Evolutionary conservation across 805 yeast species (phyloP).

Genomic region (Saturnispora serradocipensis): DNA sequence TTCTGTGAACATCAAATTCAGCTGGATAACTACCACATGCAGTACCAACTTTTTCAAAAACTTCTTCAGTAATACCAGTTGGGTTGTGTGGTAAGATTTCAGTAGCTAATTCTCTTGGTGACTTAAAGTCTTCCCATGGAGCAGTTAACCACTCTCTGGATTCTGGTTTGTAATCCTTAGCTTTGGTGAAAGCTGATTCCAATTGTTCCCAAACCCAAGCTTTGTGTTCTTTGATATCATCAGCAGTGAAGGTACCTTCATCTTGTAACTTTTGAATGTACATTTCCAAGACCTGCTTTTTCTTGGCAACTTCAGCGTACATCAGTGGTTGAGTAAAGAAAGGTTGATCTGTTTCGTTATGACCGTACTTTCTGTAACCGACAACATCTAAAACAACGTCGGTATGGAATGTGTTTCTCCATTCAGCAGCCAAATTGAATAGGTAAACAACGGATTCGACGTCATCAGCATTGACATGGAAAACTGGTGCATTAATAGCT

Average conservation of each 20-base stretch:
- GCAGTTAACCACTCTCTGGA: conserved; percentile 97
- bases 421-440: conserved; percentile 95
- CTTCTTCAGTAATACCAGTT: conserved; percentile 71
- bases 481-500: conserved; percentile 93
- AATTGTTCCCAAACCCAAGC: conserved; percentile 95
- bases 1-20: conserved; percentile 84
- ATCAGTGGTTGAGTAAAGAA: conserved; percentile 96
- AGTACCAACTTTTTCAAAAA: conserved; percentile 69
- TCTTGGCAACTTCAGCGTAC: conserved; percentile 86
- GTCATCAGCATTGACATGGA: conserved; percentile 99
- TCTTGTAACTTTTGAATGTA: conserved; percentile 70
- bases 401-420: conserved; percentile 94
- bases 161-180: conserved; percentile 84
- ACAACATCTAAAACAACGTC: conserved; percentile 95
- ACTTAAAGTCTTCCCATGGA: conserved; percentile 98
- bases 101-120: conserved; percentile 92
- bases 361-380: conserved; percentile 98
- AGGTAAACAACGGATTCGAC: conserved; percentile 87
- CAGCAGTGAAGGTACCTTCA: conserved; percentile 84
- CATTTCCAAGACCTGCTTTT: conserved; percentile 80
- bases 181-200: conserved; percentile 81
- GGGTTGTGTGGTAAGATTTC: conserved; percentile 95
- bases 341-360: conserved; percentile 99
- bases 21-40: conserved; percentile 78
- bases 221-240: conserved; percentile 91